Conservation (phyloP, 805 yeast genomes). For the Suhomyces canberraensis region DNA sequence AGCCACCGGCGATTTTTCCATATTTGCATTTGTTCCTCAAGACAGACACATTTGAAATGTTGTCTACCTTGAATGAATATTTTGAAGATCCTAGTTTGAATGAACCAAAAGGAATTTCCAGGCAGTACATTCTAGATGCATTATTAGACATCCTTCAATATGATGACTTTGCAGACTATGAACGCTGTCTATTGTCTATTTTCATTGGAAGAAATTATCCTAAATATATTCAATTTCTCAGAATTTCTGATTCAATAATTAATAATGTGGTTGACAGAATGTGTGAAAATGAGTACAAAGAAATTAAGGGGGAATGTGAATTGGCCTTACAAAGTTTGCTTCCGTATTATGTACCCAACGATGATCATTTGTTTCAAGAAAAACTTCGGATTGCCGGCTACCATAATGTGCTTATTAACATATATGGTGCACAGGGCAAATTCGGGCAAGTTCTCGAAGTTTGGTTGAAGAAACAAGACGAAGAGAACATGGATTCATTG, state of each 20-base stretch:
- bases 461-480: constrained; percentile 36
- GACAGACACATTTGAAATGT: constrained; percentile 54
- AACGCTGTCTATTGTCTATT: constrained; percentile 46
- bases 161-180: constrained; percentile 22
- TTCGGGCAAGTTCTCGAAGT: constrained; percentile 52
- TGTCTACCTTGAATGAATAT: constrained; percentile 72
- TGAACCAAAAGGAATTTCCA: constrained; percentile 46
- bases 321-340: constrained; percentile 71
- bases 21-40: constrained; percentile 58
- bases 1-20: constrained; percentile 46
- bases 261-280: constrained; percentile 47
- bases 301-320: constrained; percentile 59
- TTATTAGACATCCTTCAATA: constrained; percentile 55
- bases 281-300: constrained; percentile 37
- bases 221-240: constrained; percentile 78
- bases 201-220: constrained; percentile 81
- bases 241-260: constrained; percentile 60
- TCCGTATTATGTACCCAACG: constrained; percentile 60
- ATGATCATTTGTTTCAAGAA: constrained; percentile 46
- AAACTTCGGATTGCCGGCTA: constrained; percentile 54
- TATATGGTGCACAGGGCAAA: constrained; percentile 53
- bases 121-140: constrained; percentile 79
- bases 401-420: constrained; percentile 53
- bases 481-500: constrained; percentile 11
- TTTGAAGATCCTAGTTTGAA: constrained; percentile 78